Base-by-base conservation (phyloP, 192 early-diverging fungal species). In the Fimicolochytrium jonesii region DNA sequence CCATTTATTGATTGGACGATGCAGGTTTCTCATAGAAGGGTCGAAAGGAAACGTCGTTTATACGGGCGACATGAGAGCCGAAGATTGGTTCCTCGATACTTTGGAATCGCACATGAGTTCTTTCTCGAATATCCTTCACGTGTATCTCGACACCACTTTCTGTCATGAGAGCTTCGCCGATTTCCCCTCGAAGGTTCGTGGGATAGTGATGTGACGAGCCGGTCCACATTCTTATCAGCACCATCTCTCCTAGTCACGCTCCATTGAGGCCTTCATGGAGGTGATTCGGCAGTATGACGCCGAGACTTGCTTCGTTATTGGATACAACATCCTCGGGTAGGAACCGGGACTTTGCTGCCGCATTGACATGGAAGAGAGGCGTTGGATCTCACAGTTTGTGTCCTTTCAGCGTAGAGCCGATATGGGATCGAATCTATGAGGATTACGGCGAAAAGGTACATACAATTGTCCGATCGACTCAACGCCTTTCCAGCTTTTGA, bases 71-170 rank as follows among this genome's bases (percentile, higher is more conserved):
- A n/a, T 74, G 20, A 64, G 73, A 0, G 69, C 69, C 15, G 73
- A 74, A 36, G 34, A 39, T 5, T 23, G 32, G n/a, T 74, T 74
- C 45, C 13, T n/a, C n/a, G n/a, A n/a, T n/a, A n/a, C n/a, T n/a
- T n/a, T n/a, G n/a, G n/a, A n/a, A n/a, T n/a, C n/a, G n/a, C n/a
- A n/a, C n/a, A n/a, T n/a, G n/a, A n/a, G n/a, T n/a, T n/a, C n/a
- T n/a, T n/a, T n/a, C n/a, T n/a, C n/a, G n/a, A n/a, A n/a, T n/a
- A n/a, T n/a, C n/a, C n/a, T n/a, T n/a, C n/a, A n/a, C 3, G 37
- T 82, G 4, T 82, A 82, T 34, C 49, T 79, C 7, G 80, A 82
- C 49, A 79, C 80, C 11, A 79, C 80, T 6, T 79, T 70, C 32
- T 76, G 74, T 56, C 61, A 72, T 32, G 54, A 39, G 25, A 64